Conservation (phyloP, 345 rosid species). For the Populus davidiana region DNA sequence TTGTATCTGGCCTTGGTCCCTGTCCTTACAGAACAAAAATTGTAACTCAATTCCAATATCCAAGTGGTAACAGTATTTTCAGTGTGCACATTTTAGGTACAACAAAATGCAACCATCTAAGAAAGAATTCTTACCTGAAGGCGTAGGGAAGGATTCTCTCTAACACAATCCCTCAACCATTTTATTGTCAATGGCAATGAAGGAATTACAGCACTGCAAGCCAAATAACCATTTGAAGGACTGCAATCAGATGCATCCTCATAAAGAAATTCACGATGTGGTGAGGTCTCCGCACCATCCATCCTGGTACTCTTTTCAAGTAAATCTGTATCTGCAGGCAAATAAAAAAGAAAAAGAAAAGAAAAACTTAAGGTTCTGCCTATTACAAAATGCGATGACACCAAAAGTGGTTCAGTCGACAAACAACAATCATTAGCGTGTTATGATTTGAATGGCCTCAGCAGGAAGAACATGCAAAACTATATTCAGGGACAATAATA, state of each 20-base stretch:
- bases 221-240: slow-evolving; percentile 29
- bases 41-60: neutral
- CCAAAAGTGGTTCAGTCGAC: neutral
- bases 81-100: neutral
- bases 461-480: neutral
- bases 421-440: neutral
- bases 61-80: neutral
- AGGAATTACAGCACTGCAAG: slow-evolving; percentile 66
- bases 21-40: neutral
- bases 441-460: neutral
- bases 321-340: slow-evolving; percentile 32
- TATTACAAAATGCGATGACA: neutral
- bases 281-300: slow-evolving; percentile 35
- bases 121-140: slow-evolving; percentile 47
- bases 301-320: slow-evolving; percentile 34
- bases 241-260: slow-evolving; percentile 48
- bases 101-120: neutral
- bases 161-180: slow-evolving; percentile 67
- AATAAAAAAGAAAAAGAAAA: neutral
- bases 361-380: neutral
- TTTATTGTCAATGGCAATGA: slow-evolving; percentile 71
- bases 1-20: neutral
- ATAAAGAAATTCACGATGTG: slow-evolving; percentile 51
- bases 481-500: neutral
- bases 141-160: slow-evolving; percentile 57